Evolutionary conservation across 768 basidiomycete species (phyloP).

Genomic region (Tremella yokohamensis): DNA sequence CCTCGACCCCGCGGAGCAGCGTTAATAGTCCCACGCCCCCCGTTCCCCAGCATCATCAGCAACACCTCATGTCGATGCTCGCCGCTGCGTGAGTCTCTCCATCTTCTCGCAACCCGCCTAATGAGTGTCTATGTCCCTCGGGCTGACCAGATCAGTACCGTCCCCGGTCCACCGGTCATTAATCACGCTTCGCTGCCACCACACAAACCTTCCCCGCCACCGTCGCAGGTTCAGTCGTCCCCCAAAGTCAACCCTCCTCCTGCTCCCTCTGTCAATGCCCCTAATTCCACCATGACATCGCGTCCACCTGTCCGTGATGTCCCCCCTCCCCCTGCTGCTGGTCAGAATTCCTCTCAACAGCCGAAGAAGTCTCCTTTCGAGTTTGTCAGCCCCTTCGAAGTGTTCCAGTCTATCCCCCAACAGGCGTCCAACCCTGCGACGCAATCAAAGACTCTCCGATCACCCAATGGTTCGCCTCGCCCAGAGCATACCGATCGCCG

Average conservation of each 20-base stretch:
- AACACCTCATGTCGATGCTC: slow-evolving; percentile 2
- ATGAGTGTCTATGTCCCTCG: too few relatives aligned
- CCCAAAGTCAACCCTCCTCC: not conserved
- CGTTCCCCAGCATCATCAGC: not conserved
- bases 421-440: not conserved
- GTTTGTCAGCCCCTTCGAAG: slow-evolving; percentile 45
- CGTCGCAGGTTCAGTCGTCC: not conserved
- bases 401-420: slow-evolving; percentile 21
- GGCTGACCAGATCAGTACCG: not conserved
- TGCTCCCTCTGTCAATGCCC: not conserved
- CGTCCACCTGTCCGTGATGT: not conserved
- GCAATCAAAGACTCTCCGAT: not conserved
- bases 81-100: not conserved
- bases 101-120: too few relatives aligned
- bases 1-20: too few relatives aligned
- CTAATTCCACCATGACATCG: too few relatives aligned
- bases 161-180: not conserved
- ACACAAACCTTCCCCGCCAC: not conserved
- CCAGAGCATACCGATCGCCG: not conserved
- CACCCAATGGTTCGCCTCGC: not conserved
- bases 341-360: not conserved
- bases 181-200: too few relatives aligned
- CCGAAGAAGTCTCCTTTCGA: slow-evolving; percentile 36
- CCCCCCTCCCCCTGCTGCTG: slow-evolving; percentile 7
- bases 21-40: too few relatives aligned